Evolutionary conservation across 441 rosid species (phyloP).

Genomic region (Gossypium armourianum): DNA sequence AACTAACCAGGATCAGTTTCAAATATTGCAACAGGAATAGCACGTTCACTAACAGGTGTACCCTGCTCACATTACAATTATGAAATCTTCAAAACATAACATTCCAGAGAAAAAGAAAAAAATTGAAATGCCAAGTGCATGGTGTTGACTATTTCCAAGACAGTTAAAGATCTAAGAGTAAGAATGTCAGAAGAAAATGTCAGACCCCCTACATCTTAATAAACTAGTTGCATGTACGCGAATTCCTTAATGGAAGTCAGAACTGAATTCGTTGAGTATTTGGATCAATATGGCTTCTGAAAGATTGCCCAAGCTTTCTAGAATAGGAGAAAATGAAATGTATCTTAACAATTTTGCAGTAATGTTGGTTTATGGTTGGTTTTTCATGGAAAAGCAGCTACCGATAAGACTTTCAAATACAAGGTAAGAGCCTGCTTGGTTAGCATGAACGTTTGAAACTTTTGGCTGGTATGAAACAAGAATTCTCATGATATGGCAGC

Average conservation of each 20-base stretch:
- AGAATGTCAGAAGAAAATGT: neutral
- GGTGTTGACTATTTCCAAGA: neutral
- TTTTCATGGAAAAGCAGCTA: neutral
- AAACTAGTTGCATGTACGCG: neutral
- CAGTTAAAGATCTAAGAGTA: neutral
- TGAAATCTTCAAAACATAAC: conserved; percentile 15
- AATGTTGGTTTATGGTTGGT: neutral
- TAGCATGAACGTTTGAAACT: neutral
- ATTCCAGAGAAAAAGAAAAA: neutral
- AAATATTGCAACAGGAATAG: conserved; percentile 97
- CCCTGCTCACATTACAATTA: conserved; percentile 48
- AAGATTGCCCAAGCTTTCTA: neutral
- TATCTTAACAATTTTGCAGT: neutral
- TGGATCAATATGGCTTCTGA: conserved; percentile 2
- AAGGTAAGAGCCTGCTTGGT: neutral
- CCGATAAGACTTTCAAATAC: neutral
- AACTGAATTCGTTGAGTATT: neutral
- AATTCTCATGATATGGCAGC: neutral
- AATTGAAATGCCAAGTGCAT: neutral
- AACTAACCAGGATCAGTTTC: conserved; percentile 62
- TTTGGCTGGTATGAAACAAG: neutral
- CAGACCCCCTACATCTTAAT: neutral
- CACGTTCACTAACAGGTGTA: conserved; percentile 95
- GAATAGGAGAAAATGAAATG: neutral
- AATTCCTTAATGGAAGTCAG: neutral